phyloP scores from a whole-genome alignment of 441 rosid species.

The Erysimum cheiri region DNA sequence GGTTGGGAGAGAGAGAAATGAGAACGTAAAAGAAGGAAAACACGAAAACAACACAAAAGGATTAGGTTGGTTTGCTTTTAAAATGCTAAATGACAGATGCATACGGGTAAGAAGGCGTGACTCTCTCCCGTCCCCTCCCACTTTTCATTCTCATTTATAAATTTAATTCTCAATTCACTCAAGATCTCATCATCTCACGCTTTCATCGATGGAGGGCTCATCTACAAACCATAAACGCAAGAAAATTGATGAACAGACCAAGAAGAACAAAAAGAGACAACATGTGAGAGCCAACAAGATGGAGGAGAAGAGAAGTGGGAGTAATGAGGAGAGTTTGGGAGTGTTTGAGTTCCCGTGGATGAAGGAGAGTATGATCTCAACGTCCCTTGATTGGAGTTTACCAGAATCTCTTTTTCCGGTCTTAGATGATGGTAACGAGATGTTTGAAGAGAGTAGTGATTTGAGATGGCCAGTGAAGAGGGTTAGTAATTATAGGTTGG shows the following conservation, averaged over 20 bases:
- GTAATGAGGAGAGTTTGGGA: slow-evolving; percentile 42
- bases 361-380: slow-evolving; percentile 60
- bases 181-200: slow-evolving; percentile 13
- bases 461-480: slow-evolving; percentile 45
- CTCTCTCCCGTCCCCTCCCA: slow-evolving; percentile 40
- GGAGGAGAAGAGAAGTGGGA: slow-evolving; percentile 30
- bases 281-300: slow-evolving; percentile 8
- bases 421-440: slow-evolving; percentile 30
- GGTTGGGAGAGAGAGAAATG: slow-evolving; percentile 29
- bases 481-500: slow-evolving; percentile 34
- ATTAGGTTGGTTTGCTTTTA: slow-evolving; percentile 37
- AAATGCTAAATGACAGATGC: slow-evolving; percentile 38
- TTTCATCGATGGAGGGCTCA: slow-evolving; percentile 36
- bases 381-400: slow-evolving; percentile 56
- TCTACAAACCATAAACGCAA: slow-evolving; percentile 36
- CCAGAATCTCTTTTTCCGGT: slow-evolving; percentile 51
- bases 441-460: slow-evolving; percentile 43
- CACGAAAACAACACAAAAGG: slow-evolving; percentile 42
- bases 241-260: slow-evolving; percentile 36
- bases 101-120: slow-evolving; percentile 46
- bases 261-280: slow-evolving; percentile 26
- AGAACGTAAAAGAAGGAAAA: slow-evolving; percentile 41
- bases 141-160: background rate
- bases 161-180: slow-evolving; percentile 17
- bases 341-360: slow-evolving; percentile 84